Evolutionary conservation across 2,329 filamentous ascomycete species (phyloP).

Genomic region (Aspergillus flavus): DNA sequence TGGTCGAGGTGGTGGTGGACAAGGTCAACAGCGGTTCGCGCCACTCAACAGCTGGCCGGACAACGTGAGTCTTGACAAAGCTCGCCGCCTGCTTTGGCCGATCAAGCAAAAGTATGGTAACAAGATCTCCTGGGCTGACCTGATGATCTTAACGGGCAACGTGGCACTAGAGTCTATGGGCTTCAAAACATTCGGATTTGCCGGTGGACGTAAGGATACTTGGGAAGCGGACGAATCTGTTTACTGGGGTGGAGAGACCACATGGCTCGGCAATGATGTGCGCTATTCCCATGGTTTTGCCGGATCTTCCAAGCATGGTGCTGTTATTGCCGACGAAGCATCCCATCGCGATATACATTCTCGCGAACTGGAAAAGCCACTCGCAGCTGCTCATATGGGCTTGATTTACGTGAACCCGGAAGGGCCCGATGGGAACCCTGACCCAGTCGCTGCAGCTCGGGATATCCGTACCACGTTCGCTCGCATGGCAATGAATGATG

Average conservation of each 20-base stretch:
- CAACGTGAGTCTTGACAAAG: conserved; percentile 78
- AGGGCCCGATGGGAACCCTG: conserved; percentile 71
- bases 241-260: conserved; percentile 76
- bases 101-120: conserved; percentile 84
- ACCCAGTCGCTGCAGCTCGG: conserved; percentile 67
- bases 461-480: conserved; percentile 76
- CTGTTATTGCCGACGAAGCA: conserved; percentile 5
- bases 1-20: conserved; percentile 72
- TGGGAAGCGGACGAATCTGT: conserved; percentile 76
- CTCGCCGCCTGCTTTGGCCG: conserved; percentile 75
- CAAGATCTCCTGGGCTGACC: conserved; percentile 80
- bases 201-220: conserved; percentile 70
- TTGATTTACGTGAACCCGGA: conserved; percentile 83
- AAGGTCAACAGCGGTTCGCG: conserved; percentile 77
- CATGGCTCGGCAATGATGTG: conserved; percentile 74
- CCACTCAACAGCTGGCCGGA: conserved; percentile 83
- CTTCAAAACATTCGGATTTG: conserved; percentile 73
- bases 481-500: conserved; percentile 82
- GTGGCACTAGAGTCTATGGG: conserved; percentile 78
- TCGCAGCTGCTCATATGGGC: conserved; percentile 72
- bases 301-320: conserved; percentile 35
- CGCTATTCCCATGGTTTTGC: conserved; percentile 54
- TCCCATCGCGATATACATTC: conserved; percentile 52
- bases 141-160: conserved; percentile 72
- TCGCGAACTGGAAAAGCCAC: conserved; percentile 67